These are phyloP conservation scores for Dactylonectria estremocensis DNA, from an alignment of 2,329 filamentous ascomycete species.

Conservation along the genomic window DNA sequence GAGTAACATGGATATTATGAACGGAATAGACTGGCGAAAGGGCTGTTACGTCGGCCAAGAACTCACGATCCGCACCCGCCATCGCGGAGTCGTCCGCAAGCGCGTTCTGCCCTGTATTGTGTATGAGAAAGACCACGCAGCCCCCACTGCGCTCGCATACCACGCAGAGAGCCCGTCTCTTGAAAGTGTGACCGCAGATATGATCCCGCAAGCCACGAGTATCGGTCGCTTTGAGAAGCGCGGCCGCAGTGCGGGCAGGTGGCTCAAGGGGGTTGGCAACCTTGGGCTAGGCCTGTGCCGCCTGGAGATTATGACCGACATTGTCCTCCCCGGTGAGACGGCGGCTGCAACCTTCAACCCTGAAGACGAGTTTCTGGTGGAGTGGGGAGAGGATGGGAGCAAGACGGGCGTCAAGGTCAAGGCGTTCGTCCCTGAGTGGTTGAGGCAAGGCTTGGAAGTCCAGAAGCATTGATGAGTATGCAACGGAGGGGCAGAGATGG, in stretches of 20 bases:
- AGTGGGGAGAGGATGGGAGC: constrained; percentile 62
- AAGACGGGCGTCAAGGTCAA: constrained; percentile 70
- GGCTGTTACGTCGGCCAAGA: constrained; percentile 98
- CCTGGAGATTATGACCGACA: constrained; percentile 90
- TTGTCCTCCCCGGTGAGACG: constrained; percentile 78
- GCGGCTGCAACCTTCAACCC: constrained; percentile 74
- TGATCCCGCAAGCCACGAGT: constrained; percentile 61
- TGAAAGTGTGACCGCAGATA: constrained; percentile 51
- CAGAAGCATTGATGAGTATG: constrained; percentile 36
- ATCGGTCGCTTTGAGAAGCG: constrained; percentile 68
- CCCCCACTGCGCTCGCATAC: constrained; percentile 64
- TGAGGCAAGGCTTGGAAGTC: constrained; percentile 60
- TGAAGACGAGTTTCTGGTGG: constrained; percentile 74
- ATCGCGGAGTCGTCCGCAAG: constrained; percentile 94
- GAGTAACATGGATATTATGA: constrained; percentile 88
- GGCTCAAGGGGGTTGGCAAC: constrained; percentile 85
- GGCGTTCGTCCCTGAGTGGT: constrained; percentile 89
- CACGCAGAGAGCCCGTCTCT: constrained; percentile 50
- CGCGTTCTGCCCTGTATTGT: constrained; percentile 86
- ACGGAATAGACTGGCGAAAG: constrained; percentile 92
- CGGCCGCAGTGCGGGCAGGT: constrained; percentile 85
- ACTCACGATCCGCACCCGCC: constrained; percentile 94
- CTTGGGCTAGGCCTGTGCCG: constrained; percentile 90
- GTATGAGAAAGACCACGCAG: constrained; percentile 66
- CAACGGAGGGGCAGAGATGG: constrained; percentile 4